Conservation (phyloP, 257 asterid genomes). For the Lithospermum erythrorhizon region DNA sequence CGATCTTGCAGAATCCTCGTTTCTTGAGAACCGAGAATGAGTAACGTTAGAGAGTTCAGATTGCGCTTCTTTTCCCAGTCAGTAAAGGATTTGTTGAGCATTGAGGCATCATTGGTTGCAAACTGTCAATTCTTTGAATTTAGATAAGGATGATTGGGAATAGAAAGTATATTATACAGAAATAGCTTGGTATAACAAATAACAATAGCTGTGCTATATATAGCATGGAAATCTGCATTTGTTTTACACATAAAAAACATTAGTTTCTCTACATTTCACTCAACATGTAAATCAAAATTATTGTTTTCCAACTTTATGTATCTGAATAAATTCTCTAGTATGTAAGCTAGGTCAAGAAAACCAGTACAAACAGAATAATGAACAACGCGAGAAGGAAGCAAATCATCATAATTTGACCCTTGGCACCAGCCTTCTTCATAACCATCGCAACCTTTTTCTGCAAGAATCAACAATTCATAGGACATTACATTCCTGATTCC, state of each 20-base stretch:
- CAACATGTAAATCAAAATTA: no score
- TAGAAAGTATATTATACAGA: no score
- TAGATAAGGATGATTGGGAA: no score
- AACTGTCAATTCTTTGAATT: no score
- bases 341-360: conserved; percentile 49
- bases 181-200: no score
- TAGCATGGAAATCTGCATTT: no score
- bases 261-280: no score
- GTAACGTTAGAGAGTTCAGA: neutral
- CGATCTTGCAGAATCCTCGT: conserved; percentile 97
- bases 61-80: no score
- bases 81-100: no score
- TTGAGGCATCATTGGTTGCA: no score
- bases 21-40: conserved; percentile 36
- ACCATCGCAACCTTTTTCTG: conserved; percentile 93
- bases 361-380: conserved; percentile 72
- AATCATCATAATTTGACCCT: conserved; percentile 94
- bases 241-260: no score
- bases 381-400: conserved; percentile 62
- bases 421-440: conserved; percentile 91
- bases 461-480: conserved; percentile 7
- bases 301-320: neutral
- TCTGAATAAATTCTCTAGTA: neutral
- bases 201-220: no score
- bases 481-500: neutral